Evolutionary conservation across 306 rosid species (phyloP), one percentile per base, ranked within the genome.

Genomic region (Trifolium repens): DNA sequence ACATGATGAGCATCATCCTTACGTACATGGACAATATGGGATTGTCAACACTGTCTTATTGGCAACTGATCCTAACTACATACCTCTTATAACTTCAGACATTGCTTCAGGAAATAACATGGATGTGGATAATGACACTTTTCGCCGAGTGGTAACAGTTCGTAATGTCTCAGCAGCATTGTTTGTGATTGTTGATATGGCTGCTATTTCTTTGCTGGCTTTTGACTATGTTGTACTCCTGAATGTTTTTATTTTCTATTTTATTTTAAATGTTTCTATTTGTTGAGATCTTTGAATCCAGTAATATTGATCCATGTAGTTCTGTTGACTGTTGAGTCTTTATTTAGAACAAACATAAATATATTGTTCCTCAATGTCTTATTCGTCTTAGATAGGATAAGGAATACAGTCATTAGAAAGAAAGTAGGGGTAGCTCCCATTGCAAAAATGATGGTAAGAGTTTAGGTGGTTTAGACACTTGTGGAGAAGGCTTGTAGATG

Each of bases 1-100:
- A 73, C 90, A 94, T 40, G 96, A 91, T 73, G 98, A 94, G 79
- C 91, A 81, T 79, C 97, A 89, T 76, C 89, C 92, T 65, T 83
- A 42, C 10, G 87, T 76, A 77, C 79, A 80, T 73, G 91, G 97
- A 63, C 96, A 91, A 37, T 89, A 77, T 84, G 98, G 98, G 76
- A 72, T 88, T 57, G 97, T 90, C 81, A 94, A 94, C 77, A 91
- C 97, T 10, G 82, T 88, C 72, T 75, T 84, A 44, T 73, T 89
- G 88, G 82, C 94, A 50, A 75, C 96, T 17, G 98, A 93, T 74
- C 91, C 97, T 84, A 90, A 82, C 76, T 87, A 40, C 72, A 58
- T 89, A 44, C 84, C 91, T 60, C 78, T 62, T 82, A 69, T 75
- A 76, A 71, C 80, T 63, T 82, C 89, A 58, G 92, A 82, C 62